These are phyloP conservation scores for Pisolithus microcarpus DNA, from an alignment of 768 basidiomycete species.

Conservation along the genomic window DNA sequence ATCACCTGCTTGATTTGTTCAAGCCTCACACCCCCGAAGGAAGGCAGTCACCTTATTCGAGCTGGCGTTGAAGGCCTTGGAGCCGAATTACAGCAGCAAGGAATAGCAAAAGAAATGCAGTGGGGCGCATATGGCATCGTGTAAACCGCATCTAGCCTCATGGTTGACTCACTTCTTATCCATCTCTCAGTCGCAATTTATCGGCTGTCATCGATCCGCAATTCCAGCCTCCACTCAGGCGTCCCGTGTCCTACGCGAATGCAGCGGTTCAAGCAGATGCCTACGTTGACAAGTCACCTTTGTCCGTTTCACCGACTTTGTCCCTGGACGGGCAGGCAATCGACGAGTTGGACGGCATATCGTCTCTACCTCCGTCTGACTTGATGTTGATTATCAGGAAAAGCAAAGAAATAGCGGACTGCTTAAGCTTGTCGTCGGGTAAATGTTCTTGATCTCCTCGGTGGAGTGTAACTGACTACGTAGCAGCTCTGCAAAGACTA, in stretches of 20 bases:
- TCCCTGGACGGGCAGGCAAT: conserved; percentile 28
- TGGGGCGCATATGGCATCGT: conserved; percentile 72
- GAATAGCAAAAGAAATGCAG: conserved; percentile 56
- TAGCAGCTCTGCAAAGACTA: conserved; percentile 52
- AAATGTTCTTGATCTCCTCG: conserved; percentile 1
- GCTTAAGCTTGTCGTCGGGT: conserved; percentile 64
- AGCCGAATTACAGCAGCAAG: conserved; percentile 58
- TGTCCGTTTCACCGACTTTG: conserved; percentile 27
- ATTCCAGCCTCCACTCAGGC: conserved; percentile 43
- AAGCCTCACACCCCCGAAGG: conserved; percentile 28
- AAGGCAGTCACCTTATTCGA: conserved; percentile 64
- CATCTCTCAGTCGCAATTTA: conserved; percentile 39
- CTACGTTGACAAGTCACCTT: conserved; percentile 13
- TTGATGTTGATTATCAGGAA: conserved; percentile 64
- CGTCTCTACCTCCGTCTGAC: conserved; percentile 52
- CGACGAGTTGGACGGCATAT: conserved; percentile 46
- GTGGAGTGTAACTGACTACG: conserved; percentile 2
- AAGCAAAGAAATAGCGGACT: conserved; percentile 69
- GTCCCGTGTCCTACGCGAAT: conserved; percentile 50
- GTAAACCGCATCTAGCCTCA: conserved; percentile 31
- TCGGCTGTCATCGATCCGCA: conserved; percentile 39
- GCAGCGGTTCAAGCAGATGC: conserved; percentile 54
- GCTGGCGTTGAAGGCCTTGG: conserved; percentile 62
- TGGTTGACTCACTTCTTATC: neutral
- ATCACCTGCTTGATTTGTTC: neutral